A percentile compares a stretch with the other conserved stretches of the same genome.
Conservation (phyloP, 768 basidiomycete genomes). For the Leccinum longicurvipes region DNA sequence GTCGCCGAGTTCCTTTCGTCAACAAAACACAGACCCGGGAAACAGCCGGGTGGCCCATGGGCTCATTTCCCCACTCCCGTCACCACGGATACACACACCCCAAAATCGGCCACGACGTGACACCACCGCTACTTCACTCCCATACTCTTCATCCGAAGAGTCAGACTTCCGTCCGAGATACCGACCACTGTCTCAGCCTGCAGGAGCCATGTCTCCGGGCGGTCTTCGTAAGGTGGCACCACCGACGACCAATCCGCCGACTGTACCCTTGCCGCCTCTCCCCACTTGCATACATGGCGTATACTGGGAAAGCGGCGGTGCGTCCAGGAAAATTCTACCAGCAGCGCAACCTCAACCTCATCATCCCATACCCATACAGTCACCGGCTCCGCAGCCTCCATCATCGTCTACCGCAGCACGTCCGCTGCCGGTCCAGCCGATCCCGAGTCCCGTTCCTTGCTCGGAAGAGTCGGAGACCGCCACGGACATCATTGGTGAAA, state of each 20-base stretch:
- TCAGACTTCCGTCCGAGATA: slow-evolving; percentile 1
- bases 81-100: background rate
- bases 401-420: slow-evolving; percentile 2
- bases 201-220: background rate
- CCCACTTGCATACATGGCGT: slow-evolving; percentile 8
- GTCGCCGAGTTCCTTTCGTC: background rate
- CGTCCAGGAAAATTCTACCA: background rate
- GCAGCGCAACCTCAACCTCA: background rate
- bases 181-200: slow-evolving; percentile 1
- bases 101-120: slow-evolving; percentile 2
- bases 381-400: background rate
- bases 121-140: background rate
- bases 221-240: slow-evolving; percentile 6
- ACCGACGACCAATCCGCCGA: slow-evolving; percentile 15
- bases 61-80: background rate
- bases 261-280: slow-evolving; percentile 21
- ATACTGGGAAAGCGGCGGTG: background rate
- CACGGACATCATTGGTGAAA: background rate
- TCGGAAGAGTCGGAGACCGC: slow-evolving; percentile 6
- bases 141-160: slow-evolving; percentile 9
- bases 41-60: background rate
- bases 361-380: slow-evolving; percentile 4
- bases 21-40: background rate
- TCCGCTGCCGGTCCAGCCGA: slow-evolving; percentile 17
- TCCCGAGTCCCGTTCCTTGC: slow-evolving; percentile 14